Evolutionary conservation across 2,329 filamentous ascomycete species (phyloP).

Genomic region (Arthrobotrys sphaeroides): DNA sequence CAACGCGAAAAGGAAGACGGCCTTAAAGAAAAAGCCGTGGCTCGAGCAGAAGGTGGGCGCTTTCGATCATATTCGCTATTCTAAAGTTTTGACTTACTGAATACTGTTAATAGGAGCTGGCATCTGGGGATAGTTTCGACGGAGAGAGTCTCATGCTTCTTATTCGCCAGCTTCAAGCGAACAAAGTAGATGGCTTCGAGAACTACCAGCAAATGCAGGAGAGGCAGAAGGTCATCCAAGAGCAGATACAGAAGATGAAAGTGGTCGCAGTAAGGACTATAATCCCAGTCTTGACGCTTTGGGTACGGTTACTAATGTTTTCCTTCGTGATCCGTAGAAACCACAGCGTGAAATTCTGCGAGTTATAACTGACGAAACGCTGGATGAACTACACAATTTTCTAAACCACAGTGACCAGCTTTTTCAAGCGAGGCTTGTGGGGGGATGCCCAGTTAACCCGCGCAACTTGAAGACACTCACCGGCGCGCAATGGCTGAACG

Average conservation of each 20-base stretch:
- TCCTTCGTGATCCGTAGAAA: conserved; percentile 5
- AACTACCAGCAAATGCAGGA: conserved; percentile 37
- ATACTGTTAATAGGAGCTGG: neutral
- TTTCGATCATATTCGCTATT: neutral
- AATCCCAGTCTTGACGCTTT: too few species aligned
- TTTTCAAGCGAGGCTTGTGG: conserved; percentile 18
- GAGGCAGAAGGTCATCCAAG: conserved; percentile 29
- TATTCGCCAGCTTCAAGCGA: conserved; percentile 39
- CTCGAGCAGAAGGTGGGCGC: conserved; percentile 22
- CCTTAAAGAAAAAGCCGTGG: conserved; percentile 19
- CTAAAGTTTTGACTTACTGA: neutral
- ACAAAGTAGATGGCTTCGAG: conserved; percentile 48
- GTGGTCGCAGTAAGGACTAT: neutral
- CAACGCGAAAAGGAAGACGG: neutral
- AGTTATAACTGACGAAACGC: conserved; percentile 17
- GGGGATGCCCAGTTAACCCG: conserved; percentile 45
- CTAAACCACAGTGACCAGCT: neutral
- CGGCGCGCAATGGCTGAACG: conserved; percentile 56
- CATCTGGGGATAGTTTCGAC: conserved; percentile 24
- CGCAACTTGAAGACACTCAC: conserved; percentile 48
- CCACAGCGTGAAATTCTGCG: conserved; percentile 24
- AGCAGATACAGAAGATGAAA: conserved; percentile 24
- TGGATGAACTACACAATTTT: conserved; percentile 32
- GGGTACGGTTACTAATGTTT: neutral
- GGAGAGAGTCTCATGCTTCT: conserved; percentile 21